Percentiles rank a stretch among this genome's conserved stretches.
phyloP scores from a whole-genome alignment of 1,284 basidiomycete species.

The Apiotrichum domesticum region DNA sequence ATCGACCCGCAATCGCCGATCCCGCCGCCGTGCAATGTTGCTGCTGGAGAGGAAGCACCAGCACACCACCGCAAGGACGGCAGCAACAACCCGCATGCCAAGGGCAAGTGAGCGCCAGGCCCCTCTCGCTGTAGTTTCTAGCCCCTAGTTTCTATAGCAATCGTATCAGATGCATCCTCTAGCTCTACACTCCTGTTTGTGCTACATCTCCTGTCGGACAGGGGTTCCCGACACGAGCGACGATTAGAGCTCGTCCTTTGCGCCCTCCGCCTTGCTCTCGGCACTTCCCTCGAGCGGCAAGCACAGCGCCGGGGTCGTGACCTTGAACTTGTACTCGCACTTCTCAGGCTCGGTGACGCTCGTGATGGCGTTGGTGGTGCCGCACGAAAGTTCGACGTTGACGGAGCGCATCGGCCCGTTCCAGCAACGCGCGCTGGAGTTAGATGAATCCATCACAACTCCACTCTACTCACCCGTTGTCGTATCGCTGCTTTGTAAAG shows the following conservation, averaged over 20 bases:
- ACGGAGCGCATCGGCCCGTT: constrained; percentile 73
- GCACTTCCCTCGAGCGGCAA: constrained; percentile 50
- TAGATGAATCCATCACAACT: background rate
- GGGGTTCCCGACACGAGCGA: background rate
- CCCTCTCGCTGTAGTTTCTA: too few relatives aligned
- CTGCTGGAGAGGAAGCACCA: constrained; percentile 12
- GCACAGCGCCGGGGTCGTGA: constrained; percentile 83
- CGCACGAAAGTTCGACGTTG: constrained; percentile 76
- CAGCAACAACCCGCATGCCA: background rate
- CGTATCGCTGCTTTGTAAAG: constrained; percentile 76
- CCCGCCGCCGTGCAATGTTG: constrained; percentile 47
- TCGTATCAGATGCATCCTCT: constrained; percentile 2
- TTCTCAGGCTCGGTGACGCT: constrained; percentile 88
- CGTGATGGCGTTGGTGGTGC: constrained; percentile 74
- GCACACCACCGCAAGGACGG: constrained; percentile 2
- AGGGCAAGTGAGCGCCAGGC: background rate
- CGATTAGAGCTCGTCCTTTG: constrained; percentile 35
- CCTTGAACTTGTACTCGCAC: constrained; percentile 89
- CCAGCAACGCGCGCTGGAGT: constrained; percentile 71
- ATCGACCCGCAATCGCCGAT: constrained; percentile 74
- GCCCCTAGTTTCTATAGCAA: background rate
- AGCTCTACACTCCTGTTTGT: background rate
- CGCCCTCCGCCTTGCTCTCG: constrained; percentile 1
- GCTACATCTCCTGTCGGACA: background rate
- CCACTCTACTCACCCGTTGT: constrained; percentile 53